A percentile compares a stretch with the other conserved stretches of the same genome.
Conservation (phyloP, 495 filamentous ascomycete genomes). For the Rusavskia elegans region DNA sequence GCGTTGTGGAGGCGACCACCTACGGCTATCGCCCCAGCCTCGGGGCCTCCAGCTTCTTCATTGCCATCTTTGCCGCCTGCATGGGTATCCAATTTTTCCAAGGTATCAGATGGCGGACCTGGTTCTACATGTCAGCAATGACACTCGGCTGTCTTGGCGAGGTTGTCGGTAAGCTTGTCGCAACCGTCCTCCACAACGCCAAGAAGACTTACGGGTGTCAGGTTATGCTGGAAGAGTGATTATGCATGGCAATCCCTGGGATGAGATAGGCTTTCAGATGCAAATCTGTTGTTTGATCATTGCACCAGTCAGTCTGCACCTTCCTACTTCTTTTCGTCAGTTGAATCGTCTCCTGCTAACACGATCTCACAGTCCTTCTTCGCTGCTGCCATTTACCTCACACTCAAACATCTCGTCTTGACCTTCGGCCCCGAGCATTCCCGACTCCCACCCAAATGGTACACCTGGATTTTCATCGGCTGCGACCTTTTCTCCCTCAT, state of each 20-base stretch:
- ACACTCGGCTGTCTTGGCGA: conserved; percentile 25
- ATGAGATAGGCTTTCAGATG: conserved; percentile 40
- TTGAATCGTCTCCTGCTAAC: not conserved
- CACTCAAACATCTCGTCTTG: conserved; percentile 47
- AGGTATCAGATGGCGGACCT: conserved; percentile 42
- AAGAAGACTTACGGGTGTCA: not conserved
- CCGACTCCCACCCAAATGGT: conserved; percentile 36
- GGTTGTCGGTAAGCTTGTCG: not conserved
- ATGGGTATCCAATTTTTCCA: conserved; percentile 28
- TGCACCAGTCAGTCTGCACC: conserved; percentile 22
- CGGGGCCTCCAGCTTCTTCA: conserved; percentile 46
- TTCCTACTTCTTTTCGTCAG: not conserved
- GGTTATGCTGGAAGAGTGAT: conserved; percentile 47
- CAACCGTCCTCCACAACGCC: no score
- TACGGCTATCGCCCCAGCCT: conserved; percentile 53
- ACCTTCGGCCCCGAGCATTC: conserved; percentile 37
- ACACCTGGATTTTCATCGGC: conserved; percentile 53
- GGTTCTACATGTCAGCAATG: conserved; percentile 41
- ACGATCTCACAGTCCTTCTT: conserved; percentile 30
- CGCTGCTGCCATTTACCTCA: conserved; percentile 50
- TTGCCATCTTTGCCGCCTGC: conserved; percentile 35
- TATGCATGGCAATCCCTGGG: conserved; percentile 46
- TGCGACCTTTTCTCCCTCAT: conserved; percentile 48
- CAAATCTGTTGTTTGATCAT: conserved; percentile 55
- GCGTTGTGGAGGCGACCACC: conserved; percentile 44